Evolutionary conservation across 2,329 filamentous ascomycete genomes (phyloP), one percentile per base, ranked within the genome.

Genomic region (Dactylellina leptospora): DNA sequence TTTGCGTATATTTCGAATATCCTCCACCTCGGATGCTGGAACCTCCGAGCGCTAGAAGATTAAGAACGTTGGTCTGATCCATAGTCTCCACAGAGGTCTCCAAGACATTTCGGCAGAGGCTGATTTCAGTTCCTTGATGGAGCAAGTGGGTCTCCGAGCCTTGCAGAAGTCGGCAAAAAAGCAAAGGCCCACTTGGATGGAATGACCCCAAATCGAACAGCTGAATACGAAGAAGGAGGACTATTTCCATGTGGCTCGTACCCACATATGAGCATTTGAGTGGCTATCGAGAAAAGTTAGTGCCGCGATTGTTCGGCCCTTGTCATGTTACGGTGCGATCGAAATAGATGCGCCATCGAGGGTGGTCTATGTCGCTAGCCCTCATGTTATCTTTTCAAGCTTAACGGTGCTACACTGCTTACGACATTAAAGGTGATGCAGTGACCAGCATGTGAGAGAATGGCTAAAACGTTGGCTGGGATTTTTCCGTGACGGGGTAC

Each of bases 161-260:
- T 20, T 3, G 40, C 4, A 20, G n/a, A n/a, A n/a, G n/a, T 18
- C 38, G 27, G 25, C 38, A 30, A 47, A 47, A 58, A 47, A 33
- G 38, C 38, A 58, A 55, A 23, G 22, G 1, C 13, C 38, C 5
- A 4, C 18, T n/a, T n/a, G n/a, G n/a, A n/a, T n/a, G n/a, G n/a
- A n/a, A n/a, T n/a, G n/a, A 40, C 36, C 18, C 54, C 54, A 47
- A 47, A 58, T 58, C 22, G 38, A 58, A 45, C 54, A 10, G n/a
- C 30, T 36, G 18, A 36, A 53, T 53, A 53, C 48, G 48, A 53
- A 53, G n/a, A n/a, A n/a, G n/a, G n/a, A n/a, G n/a, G n/a, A n/a
- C n/a, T n/a, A n/a, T n/a, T n/a, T n/a, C n/a, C n/a, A n/a, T n/a
- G n/a, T n/a, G n/a, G n/a, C n/a, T n/a, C n/a, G n/a, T n/a, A n/a